Evolutionary conservation across 176 grass and related monocot species (phyloP).

Genomic region (Aegilops longissima): DNA sequence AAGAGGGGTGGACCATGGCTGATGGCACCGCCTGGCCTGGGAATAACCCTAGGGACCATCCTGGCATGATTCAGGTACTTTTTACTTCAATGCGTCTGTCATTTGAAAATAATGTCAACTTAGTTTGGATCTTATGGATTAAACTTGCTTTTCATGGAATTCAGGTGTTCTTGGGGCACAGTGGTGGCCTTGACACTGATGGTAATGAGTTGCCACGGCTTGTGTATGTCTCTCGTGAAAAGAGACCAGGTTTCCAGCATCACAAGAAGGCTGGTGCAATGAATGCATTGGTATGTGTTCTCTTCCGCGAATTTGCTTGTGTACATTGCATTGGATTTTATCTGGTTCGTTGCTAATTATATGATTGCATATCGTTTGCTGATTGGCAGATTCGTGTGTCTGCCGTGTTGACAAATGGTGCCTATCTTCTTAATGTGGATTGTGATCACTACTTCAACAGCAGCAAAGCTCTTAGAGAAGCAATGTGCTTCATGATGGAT

Average conservation of each 20-base stretch:
- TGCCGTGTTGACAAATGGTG: slow-evolving; percentile 97
- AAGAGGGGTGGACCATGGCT: slow-evolving; percentile 99
- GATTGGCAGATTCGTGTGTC: slow-evolving; percentile 89
- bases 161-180: slow-evolving; percentile 97
- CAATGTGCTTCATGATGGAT: slow-evolving; percentile 99
- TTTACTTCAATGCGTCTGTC: background rate
- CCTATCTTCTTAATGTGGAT: slow-evolving; percentile 99
- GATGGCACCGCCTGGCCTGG: slow-evolving; percentile 99
- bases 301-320: slow-evolving; percentile 12
- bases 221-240: slow-evolving; percentile 99
- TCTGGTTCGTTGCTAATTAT: slow-evolving; percentile 30
- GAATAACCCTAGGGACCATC: slow-evolving; percentile 95
- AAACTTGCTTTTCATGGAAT: slow-evolving; percentile 28
- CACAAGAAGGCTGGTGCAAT: slow-evolving; percentile 99
- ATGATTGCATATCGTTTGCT: slow-evolving; percentile 20
- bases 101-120: background rate
- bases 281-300: slow-evolving; percentile 86
- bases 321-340: background rate
- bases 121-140: slow-evolving; percentile 17
- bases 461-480: slow-evolving; percentile 99
- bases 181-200: slow-evolving; percentile 98
- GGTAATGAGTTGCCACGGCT: slow-evolving; percentile 95
- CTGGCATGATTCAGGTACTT: slow-evolving; percentile 99
- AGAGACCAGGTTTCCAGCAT: slow-evolving; percentile 99
- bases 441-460: slow-evolving; percentile 99